Conservation (phyloP, 192 early-diverging fungal genomes). For the Backusella sp. region DNA sequence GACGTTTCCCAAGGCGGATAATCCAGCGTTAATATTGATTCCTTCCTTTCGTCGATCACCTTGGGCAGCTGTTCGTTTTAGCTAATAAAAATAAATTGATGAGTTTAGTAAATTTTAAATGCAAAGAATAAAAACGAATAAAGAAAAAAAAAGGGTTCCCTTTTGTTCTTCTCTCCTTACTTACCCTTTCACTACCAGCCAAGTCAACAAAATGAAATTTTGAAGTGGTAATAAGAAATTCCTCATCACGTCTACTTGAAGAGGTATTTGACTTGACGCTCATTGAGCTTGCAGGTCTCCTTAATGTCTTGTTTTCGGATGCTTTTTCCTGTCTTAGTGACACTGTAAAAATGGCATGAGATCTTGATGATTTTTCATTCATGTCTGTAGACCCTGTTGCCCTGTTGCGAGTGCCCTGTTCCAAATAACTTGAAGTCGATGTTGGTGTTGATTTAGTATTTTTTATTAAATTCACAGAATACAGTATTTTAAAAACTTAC, state of each 20-base stretch:
- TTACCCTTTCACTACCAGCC: conserved; percentile 91
- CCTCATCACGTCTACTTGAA: conserved; percentile 13
- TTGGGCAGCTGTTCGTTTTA: conserved; percentile 87
- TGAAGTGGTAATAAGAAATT: conserved; percentile 20
- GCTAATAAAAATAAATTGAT: conserved; percentile 25
- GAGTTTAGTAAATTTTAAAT: not conserved
- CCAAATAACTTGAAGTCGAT: conserved; percentile 38
- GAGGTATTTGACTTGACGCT: not conserved
- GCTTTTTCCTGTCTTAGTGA: conserved; percentile 74
- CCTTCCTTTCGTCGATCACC: conserved; percentile 95
- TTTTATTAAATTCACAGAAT: conserved; percentile 21
- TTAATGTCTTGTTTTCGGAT: not conserved
- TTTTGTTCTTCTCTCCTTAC: not conserved
- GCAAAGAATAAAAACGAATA: not conserved
- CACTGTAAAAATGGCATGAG: conserved; percentile 96
- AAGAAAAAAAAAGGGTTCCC: not conserved
- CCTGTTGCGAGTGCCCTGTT: conserved; percentile 53
- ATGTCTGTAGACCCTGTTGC: conserved; percentile 92
- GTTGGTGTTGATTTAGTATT: not conserved
- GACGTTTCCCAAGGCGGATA: conserved; percentile 94
- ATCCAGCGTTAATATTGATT: conserved; percentile 93
- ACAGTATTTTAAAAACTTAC: not conserved
- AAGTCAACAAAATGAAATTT: conserved; percentile 99
- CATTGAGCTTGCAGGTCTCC: conserved; percentile 9
- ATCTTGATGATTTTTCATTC: conserved; percentile 92